Conservation (phyloP, 352 stramenopile species). For the Pythium scleroteichum region DNA sequence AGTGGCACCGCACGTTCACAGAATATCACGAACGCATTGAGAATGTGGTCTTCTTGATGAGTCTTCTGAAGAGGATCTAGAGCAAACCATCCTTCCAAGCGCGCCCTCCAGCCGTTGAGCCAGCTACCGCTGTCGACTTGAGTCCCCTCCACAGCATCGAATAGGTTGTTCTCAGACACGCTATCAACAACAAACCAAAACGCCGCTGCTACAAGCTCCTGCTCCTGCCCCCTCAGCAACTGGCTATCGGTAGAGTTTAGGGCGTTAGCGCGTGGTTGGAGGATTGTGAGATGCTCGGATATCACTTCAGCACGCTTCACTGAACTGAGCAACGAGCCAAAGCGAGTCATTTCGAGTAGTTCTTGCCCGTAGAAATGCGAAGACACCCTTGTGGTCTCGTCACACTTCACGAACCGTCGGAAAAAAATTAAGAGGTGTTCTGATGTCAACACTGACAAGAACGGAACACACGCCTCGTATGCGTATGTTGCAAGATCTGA, state of each 20-base stretch:
- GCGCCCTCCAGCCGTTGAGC: constrained; percentile 12
- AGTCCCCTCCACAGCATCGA: neutral
- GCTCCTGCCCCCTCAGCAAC: constrained; percentile 15
- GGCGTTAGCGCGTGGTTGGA: constrained; percentile 48
- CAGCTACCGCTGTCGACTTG: neutral
- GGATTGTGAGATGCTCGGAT: constrained; percentile 40
- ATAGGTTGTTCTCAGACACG: constrained; percentile 1
- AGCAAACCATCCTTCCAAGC: constrained; percentile 19
- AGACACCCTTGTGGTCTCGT: constrained; percentile 23
- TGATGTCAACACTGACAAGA: constrained; percentile 58
- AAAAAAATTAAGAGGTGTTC: constrained; percentile 74
- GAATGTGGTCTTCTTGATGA: constrained; percentile 20
- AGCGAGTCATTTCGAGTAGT: constrained; percentile 35
- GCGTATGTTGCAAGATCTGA: constrained; percentile 57
- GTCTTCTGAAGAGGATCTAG: neutral
- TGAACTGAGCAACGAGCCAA: constrained; percentile 37
- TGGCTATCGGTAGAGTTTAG: constrained; percentile 34
- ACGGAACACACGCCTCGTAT: constrained; percentile 70
- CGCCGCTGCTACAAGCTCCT: constrained; percentile 19
- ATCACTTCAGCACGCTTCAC: constrained; percentile 58
- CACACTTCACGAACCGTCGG: constrained; percentile 36
- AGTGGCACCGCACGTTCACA: constrained; percentile 23
- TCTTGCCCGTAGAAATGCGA: constrained; percentile 57
- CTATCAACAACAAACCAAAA: constrained; percentile 28
- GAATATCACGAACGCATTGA: constrained; percentile 30